Conservation (phyloP, 768 basidiomycete genomes). For the Mycena galericulata region DNA sequence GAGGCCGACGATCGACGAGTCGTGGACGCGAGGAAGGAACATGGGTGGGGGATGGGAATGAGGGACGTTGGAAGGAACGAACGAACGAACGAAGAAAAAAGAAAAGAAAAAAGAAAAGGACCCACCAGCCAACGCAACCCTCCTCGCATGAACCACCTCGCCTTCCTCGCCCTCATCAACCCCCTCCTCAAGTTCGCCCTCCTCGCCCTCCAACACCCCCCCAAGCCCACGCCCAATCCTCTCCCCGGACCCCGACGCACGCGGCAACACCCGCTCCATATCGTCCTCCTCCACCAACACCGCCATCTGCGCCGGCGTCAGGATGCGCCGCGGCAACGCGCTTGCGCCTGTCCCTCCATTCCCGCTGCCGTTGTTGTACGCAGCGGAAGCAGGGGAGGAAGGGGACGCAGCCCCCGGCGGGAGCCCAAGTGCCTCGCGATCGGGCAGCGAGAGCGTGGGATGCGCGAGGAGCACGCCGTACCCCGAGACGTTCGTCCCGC, state of each 20-base stretch:
- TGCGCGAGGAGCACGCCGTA: conserved; percentile 34
- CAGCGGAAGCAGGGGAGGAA: too few species aligned
- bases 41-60: too few species aligned
- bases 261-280: background rate
- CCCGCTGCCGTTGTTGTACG: background rate
- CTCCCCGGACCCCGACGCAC: background rate
- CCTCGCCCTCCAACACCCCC: conserved; percentile 17
- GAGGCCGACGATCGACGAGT: too few species aligned
- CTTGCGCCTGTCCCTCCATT: too few species aligned
- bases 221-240: background rate
- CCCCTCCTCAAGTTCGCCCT: too few species aligned
- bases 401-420: conserved; percentile 26
- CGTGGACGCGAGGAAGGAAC: too few species aligned
- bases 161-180: too few species aligned
- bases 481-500: conserved; percentile 32
- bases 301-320: conserved; percentile 34
- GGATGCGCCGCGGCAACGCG: conserved; percentile 16
- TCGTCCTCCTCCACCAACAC: conserved; percentile 28
- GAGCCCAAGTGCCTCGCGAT: background rate
- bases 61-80: too few species aligned
- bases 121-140: conserved; percentile 10
- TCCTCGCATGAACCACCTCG: conserved; percentile 27
- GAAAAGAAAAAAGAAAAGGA: background rate
- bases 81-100: background rate
- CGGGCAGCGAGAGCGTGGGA: conserved; percentile 17